phyloP scores from a whole-genome alignment of 139 green algal genomes.

The Micractinium sp. region DNA sequence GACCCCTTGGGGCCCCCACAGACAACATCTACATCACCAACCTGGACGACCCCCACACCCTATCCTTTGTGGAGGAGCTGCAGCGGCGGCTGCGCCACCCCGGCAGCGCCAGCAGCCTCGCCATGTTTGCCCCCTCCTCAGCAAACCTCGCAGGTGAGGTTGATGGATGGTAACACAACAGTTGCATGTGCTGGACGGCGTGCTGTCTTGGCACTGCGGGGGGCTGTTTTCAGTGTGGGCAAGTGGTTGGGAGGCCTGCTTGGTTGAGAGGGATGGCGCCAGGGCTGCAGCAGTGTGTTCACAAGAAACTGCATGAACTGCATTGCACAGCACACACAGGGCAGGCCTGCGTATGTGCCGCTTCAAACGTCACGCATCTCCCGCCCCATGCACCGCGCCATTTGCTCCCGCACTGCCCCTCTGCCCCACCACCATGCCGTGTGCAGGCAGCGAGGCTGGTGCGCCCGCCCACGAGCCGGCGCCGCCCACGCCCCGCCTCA shows the following conservation, averaged over 20 bases:
- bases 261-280: too few relatives aligned
- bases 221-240: neutral
- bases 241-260: neutral
- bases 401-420: too few relatives aligned
- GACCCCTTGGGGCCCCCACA: too few relatives aligned
- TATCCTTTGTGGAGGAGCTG: slow-evolving; percentile 39
- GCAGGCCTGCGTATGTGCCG: too few relatives aligned
- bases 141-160: neutral
- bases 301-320: too few relatives aligned
- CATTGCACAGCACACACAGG: neutral
- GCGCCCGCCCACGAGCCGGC: neutral
- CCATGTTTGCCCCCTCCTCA: neutral
- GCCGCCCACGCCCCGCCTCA: neutral
- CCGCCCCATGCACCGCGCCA: too few relatives aligned
- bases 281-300: too few relatives aligned
- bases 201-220: neutral
- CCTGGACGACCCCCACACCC: slow-evolving; percentile 34
- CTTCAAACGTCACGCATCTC: too few relatives aligned
- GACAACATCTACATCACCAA: slow-evolving; percentile 51
- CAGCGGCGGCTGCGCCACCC: slow-evolving; percentile 27
- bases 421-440: too few relatives aligned
- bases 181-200: neutral
- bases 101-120: neutral
- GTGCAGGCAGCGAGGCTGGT: neutral
- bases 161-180: neutral